Conservation (phyloP, 371 early-diverging fungal genomes). For the Mucor sp. region DNA sequence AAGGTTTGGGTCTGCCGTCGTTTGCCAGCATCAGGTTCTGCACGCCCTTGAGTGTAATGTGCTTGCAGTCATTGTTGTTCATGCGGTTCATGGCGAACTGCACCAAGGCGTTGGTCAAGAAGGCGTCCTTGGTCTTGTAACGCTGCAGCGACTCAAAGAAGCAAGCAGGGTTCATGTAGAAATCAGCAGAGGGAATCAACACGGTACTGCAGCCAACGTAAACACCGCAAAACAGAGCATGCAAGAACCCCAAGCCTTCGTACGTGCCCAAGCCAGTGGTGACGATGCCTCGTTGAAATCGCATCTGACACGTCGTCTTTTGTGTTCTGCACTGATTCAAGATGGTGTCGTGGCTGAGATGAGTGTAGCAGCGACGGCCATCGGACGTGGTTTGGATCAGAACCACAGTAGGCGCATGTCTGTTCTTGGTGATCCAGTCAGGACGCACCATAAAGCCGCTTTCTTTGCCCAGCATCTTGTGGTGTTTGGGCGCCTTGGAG, state of each 20-base stretch:
- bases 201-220: conserved; percentile 61
- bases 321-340: conserved; percentile 79
- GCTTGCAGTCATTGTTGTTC: conserved; percentile 34
- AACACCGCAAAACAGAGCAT: conserved; percentile 72
- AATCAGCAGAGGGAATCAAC: conserved; percentile 33
- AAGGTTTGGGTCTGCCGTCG: conserved; percentile 68
- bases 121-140: conserved; percentile 71
- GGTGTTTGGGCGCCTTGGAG: conserved; percentile 58
- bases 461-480: conserved; percentile 58
- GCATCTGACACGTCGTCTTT: conserved; percentile 79
- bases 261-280: conserved; percentile 66
- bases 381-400: conserved; percentile 57
- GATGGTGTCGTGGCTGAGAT: conserved; percentile 66
- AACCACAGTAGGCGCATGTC: conserved; percentile 51
- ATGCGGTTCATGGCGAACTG: conserved; percentile 70
- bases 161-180: conserved; percentile 43
- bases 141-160: conserved; percentile 71
- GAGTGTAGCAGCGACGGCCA: conserved; percentile 59
- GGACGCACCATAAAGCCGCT: conserved; percentile 54
- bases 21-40: conserved; percentile 73
- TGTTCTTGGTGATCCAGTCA: conserved; percentile 35
- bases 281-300: conserved; percentile 64
- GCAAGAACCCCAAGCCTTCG: conserved; percentile 76
- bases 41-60: conserved; percentile 60
- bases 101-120: conserved; percentile 73